Evolutionary conservation across 2,329 filamentous ascomycete genomes (phyloP).

Genomic region (Kalmusia sp.): DNA sequence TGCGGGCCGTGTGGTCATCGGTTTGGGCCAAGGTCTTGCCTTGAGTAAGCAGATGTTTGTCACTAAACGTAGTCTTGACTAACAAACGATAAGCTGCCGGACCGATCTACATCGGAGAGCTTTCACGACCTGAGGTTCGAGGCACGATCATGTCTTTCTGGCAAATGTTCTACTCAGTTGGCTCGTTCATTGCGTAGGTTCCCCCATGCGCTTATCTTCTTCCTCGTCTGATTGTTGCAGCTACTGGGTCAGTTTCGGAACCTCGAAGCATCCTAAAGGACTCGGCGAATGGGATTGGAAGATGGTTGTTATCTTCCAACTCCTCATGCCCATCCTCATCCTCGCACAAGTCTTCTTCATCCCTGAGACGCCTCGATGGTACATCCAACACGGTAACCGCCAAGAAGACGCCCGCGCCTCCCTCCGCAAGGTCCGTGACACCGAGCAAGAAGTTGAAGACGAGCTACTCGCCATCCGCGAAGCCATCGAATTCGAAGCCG

Average conservation of each 20-base stretch:
- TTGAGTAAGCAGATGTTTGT: conserved; percentile 54
- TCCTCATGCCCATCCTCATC: conserved; percentile 70
- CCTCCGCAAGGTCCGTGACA: conserved; percentile 67
- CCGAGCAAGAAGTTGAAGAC: conserved; percentile 70
- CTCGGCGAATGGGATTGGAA: conserved; percentile 78
- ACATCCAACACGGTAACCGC: conserved; percentile 66
- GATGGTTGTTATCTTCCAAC: conserved; percentile 75
- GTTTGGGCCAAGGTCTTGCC: conserved; percentile 73
- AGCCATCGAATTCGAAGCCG: conserved; percentile 75
- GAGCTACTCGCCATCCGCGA: conserved; percentile 71
- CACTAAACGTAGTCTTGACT: not conserved
- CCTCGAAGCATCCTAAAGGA: conserved; percentile 59
- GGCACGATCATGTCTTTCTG: conserved; percentile 74
- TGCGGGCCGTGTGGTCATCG: conserved; percentile 71
- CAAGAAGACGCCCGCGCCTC: conserved; percentile 66
- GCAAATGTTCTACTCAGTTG: conserved; percentile 72
- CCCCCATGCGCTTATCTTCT: not conserved
- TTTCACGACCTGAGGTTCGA: conserved; percentile 69
- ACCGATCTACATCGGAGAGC: conserved; percentile 74
- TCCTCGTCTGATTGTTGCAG: conserved; percentile 2
- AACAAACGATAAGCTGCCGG: conserved; percentile 60
- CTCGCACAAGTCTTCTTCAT: conserved; percentile 66
- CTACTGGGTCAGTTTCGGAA: conserved; percentile 71
- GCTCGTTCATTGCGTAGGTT: conserved; percentile 64
- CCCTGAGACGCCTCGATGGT: conserved; percentile 73